Evolutionary conservation across 306 rosid genomes (phyloP).

Genomic region (Cicer cuneatum): DNA sequence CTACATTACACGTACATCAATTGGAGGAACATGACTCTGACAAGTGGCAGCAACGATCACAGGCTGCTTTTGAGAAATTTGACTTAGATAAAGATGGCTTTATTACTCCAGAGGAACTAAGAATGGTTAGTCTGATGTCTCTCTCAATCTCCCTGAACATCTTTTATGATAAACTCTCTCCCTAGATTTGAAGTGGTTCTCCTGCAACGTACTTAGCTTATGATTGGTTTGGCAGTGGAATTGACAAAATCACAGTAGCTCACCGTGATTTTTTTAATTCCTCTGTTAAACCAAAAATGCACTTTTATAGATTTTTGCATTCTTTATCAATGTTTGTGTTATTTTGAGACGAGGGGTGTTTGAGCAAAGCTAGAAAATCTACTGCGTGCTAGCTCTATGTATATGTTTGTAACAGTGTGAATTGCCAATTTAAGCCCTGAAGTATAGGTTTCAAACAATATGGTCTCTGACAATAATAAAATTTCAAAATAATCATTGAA

Average conservation of each 20-base stretch:
- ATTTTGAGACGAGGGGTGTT: constrained; percentile 24
- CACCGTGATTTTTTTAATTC: too few relatives aligned
- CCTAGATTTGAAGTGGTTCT: constrained; percentile 15
- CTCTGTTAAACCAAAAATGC: too few relatives aligned
- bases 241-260: too few relatives aligned
- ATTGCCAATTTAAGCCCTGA: not conserved
- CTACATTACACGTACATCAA: constrained; percentile 92
- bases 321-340: not conserved
- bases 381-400: constrained; percentile 21
- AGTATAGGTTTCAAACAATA: not conserved
- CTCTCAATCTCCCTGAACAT: constrained; percentile 21
- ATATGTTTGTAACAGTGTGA: not conserved
- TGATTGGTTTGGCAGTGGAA: too few relatives aligned
- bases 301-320: not conserved
- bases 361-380: constrained; percentile 16
- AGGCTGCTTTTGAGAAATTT: constrained; percentile 91
- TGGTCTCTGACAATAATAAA: not conserved
- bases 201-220: not conserved
- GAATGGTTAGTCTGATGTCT: constrained; percentile 72
- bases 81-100: constrained; percentile 91
- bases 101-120: constrained; percentile 94
- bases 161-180: constrained; percentile 19
- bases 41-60: constrained; percentile 86
- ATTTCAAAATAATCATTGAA: not conserved
- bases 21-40: constrained; percentile 95